Evolutionary conservation across 192 early-diverging fungal species (phyloP), one percentile per base, ranked within the genome.

Genomic region (Entomortierella lignicola): DNA sequence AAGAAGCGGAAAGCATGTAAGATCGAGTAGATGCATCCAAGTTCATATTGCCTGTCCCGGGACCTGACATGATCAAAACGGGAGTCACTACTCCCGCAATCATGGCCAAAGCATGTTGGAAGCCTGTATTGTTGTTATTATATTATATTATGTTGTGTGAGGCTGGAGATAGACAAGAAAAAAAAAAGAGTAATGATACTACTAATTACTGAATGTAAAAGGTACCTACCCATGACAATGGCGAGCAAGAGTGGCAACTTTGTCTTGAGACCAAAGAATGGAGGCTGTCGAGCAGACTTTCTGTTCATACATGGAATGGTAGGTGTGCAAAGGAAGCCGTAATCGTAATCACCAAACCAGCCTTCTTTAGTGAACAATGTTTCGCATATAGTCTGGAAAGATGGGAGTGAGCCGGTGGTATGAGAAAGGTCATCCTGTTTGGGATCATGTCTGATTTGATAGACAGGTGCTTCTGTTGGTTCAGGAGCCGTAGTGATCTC

Each of bases 261-360:
- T 51, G 77, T 81, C 50, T 87, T 85, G 23, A 83, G 71, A 2
- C 85, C 85, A 74, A 83, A 87, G 50, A 87, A 87, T 8, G 84
- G 84, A 17, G 73, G 73, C 66, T 68, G 65, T 6, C 73, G 61
- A 42, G 74, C 31, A n/a, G 34, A 30, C 48, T 68, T 82, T 42
- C 65, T 60, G 18, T 65, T 72, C 13, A 82, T 60, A 32, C 70
- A 72, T 11, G 83, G 72, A 48, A 85, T 69, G 50, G 73, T 66
- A 30, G 84, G 84, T 52, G 82, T 69, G 56, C 84, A 85, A 29
- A 85, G 69, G 29, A 68, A 64, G 11, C 57, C 68, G 63, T 81
- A 85, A 57, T 82, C 82, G 17, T 79, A 81, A 53, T 83, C 72
- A 31, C 84, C 84, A 29, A 73, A 57, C 84, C 84, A 85, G 26